phyloP scores from a whole-genome alignment of 768 basidiomycete genomes.

The Clitopilus hobsonii region DNA sequence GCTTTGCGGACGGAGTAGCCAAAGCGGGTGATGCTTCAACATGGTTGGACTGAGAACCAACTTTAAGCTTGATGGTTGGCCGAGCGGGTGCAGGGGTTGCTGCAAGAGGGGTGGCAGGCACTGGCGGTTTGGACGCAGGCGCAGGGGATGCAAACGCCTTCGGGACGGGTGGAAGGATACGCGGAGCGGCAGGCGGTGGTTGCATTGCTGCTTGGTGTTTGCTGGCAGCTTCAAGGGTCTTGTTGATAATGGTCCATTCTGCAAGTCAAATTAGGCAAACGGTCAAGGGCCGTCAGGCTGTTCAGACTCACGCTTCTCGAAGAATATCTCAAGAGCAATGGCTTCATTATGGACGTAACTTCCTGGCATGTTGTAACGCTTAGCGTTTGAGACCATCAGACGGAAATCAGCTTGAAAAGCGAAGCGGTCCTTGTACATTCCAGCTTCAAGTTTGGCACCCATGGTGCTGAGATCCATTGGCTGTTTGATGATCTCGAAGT shows the following conservation, averaged over 20 bases:
- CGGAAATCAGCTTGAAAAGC: constrained; percentile 84
- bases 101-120: constrained; percentile 16
- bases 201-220: constrained; percentile 31
- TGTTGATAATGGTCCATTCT: constrained; percentile 89
- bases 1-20: constrained; percentile 30
- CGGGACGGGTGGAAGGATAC: constrained; percentile 33
- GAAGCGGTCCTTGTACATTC: constrained; percentile 80
- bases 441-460: constrained; percentile 78
- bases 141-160: constrained; percentile 28
- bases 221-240: constrained; percentile 69
- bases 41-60: constrained; percentile 35
- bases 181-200: constrained; percentile 23
- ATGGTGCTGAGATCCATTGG: constrained; percentile 96
- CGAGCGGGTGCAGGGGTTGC: constrained; percentile 35
- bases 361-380: constrained; percentile 72
- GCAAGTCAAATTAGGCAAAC: too few relatives aligned
- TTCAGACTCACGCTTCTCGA: constrained; percentile 79
- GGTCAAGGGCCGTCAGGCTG: too few relatives aligned
- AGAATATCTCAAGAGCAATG: constrained; percentile 69
- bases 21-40: constrained; percentile 12
- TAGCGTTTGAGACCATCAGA: constrained; percentile 85
- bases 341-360: constrained; percentile 76
- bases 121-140: constrained; percentile 8
- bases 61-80: constrained; percentile 67
- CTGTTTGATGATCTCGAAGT: constrained; percentile 84